Base-by-base conservation (phyloP, 345 rosid species). In the Eucalyptus lansdowneana region DNA sequence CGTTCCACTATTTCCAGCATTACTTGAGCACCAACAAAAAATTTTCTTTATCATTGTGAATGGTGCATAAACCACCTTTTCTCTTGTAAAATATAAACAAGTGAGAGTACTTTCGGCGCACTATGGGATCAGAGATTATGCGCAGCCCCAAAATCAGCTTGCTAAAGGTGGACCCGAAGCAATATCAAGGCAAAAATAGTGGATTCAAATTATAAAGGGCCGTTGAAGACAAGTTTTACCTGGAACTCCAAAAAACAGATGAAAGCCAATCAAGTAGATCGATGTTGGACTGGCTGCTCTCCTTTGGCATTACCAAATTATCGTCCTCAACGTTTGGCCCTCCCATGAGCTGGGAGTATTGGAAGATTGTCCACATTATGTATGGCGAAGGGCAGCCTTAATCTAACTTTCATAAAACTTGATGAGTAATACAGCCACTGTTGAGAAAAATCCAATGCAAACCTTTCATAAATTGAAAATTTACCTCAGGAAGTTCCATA, bases 251-350 rank as follows among this genome's bases (percentile, higher is more conserved):
- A 93, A 98, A 98, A 91, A 94, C 83, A 80, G 94, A 93, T 87
- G 98, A 95, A 93, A 98, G 97, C 99, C 99, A 98, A 88, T 98
- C 99, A 69, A 98, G 96, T 87, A 98, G 91, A 91, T 97, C 99
- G 87, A 89, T 88, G 90, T 83, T 91, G 87, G 94, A 89, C 91
- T 89, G 95, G 90, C 56, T 87, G 90, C 93, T 93, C 91, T 93
- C 94, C 90, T 91, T 92, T 51, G 91, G 91, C 58, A 25, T 17
- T 58, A 25, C 53, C 17, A 80, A 80, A 65, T 40, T 42, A 62
- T 92, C 92, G 89, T 92, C 91, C 62, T 89, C 85, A 88, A 49
- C 89, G 88, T 89, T 54, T 24, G 89, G 88, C 44, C 88, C 62
- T 44, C 27, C 27, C 54, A 88, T 69, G 94, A 90, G 87, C 89